Conservation (phyloP, 352 stramenopile genomes). For the Phytopythium aichiense region DNA sequence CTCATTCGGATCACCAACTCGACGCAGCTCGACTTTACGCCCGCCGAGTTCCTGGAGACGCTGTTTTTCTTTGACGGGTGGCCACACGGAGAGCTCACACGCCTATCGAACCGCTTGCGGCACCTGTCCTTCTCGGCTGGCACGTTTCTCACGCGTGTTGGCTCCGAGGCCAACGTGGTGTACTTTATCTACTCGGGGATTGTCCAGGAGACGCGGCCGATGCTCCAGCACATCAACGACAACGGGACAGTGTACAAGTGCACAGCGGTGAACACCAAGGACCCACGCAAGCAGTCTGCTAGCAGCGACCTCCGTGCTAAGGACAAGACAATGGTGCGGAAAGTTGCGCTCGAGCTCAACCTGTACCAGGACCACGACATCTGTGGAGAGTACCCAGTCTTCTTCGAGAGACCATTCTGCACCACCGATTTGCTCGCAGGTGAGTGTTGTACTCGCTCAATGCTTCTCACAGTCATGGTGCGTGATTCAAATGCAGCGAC, state of each 20-base stretch:
- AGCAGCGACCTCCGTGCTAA: constrained; percentile 8
- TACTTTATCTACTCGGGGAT: constrained; percentile 81
- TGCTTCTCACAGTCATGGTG: background rate
- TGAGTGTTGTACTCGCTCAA: constrained; percentile 5
- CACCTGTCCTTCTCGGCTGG: constrained; percentile 62
- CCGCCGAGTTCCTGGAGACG: constrained; percentile 79
- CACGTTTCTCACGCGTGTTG: constrained; percentile 65
- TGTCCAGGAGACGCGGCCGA: constrained; percentile 71
- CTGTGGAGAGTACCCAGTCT: constrained; percentile 60
- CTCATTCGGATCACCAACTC: constrained; percentile 81
- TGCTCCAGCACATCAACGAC: constrained; percentile 59
- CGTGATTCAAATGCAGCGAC: background rate
- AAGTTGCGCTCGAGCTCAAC: constrained; percentile 52
- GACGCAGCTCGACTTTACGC: constrained; percentile 74
- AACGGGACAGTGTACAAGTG: constrained; percentile 61
- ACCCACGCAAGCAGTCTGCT: constrained; percentile 15
- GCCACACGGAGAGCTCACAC: constrained; percentile 67
- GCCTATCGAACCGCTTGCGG: constrained; percentile 61
- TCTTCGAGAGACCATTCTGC: constrained; percentile 56
- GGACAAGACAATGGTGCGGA: background rate
- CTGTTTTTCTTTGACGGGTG: constrained; percentile 78
- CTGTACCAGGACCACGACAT: constrained; percentile 82
- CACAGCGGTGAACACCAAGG: constrained; percentile 28
- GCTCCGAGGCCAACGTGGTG: constrained; percentile 60
- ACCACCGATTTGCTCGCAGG: constrained; percentile 64